Evolutionary conservation across 352 stramenopile genomes (phyloP), one percentile per base, ranked within the genome.

Genomic region (Blastocystis sp.): DNA sequence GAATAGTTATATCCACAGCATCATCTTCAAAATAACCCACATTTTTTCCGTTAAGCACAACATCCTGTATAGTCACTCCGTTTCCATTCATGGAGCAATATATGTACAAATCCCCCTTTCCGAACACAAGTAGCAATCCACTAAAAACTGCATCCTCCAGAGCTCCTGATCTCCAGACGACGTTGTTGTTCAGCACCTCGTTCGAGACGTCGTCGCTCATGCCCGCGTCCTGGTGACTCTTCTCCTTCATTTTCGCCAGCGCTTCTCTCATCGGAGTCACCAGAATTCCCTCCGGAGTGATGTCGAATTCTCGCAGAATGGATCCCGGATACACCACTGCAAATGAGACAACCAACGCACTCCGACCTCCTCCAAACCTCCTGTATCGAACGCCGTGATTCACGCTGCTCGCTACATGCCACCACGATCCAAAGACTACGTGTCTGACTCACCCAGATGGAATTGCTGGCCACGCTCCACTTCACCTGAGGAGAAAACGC

Each of bases 31-130:
- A 66, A 37, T 34, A 66, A 9, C 73, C 73, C 15, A 84, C 50
- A 37, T 84, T 84, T 34, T 66, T 39, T 41, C 73, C 73, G 29
- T 84, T 84, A 7, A 37, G 20, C 20, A 84, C 47, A 50, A 84
- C 73, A 15, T 84, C 73, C 13, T 84, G 50, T 53, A 84, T 84
- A 13, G 64, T 55, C 53, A 84, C 50, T 23, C n/a, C 73, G 1
- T 23, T 47, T 26, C 26, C 26, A 2, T 69, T 5, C 34, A 47
- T n/a, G 8, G 47, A 66, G 41, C 73, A 84, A 29, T 84, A 84
- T 29, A 84, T 84, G 53, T 84, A 84, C 45, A 84, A 15, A 69
- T 84, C 54, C 18, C 73, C 73, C 50, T 84, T 84, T 54, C 73
- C 73, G 45, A 84, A 84, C n/a, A 84, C 73, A 18, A 84, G 73